Percentiles rank a stretch among this genome's conserved stretches.
phyloP scores from a whole-genome alignment of 441 rosid species.

The Capsella rubella region DNA sequence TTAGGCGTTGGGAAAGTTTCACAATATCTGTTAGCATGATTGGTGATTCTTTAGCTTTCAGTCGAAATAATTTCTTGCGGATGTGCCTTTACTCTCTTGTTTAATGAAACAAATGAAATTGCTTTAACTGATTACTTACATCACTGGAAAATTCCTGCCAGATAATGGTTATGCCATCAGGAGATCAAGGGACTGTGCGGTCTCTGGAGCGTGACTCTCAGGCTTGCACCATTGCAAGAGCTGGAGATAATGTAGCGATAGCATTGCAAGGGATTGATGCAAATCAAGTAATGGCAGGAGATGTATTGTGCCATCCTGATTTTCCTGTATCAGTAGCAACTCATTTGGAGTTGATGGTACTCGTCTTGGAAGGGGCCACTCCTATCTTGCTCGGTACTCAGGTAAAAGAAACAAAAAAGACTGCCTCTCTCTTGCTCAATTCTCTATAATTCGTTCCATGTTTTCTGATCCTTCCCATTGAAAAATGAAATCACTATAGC shows the following conservation, averaged over 20 bases:
- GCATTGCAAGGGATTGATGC: slow-evolving; percentile 81
- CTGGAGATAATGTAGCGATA: slow-evolving; percentile 84
- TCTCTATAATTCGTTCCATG: not conserved
- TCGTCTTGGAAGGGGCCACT: slow-evolving; percentile 70
- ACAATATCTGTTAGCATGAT: slow-evolving; percentile 3
- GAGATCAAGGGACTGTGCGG: slow-evolving; percentile 78
- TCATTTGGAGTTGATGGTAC: slow-evolving; percentile 80
- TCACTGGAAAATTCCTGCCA: slow-evolving; percentile 44
- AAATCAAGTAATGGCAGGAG: slow-evolving; percentile 78
- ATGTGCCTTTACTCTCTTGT: slow-evolving; percentile 17
- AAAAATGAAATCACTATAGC: slow-evolving; percentile 49
- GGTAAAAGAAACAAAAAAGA: slow-evolving; percentile 46
- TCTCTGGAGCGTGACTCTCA: slow-evolving; percentile 78
- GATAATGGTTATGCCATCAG: slow-evolving; percentile 91
- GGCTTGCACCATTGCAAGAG: slow-evolving; percentile 77
- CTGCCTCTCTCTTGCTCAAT: not conserved
- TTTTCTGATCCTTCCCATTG: slow-evolving; percentile 19
- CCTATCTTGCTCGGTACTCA: slow-evolving; percentile 94
- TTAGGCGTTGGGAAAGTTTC: not conserved
- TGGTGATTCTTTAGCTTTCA: not conserved
- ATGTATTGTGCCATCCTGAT: slow-evolving; percentile 90
- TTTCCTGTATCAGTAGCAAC: slow-evolving; percentile 75
- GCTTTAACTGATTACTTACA: slow-evolving; percentile 21
- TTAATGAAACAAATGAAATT: slow-evolving; percentile 7
- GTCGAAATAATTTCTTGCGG: slow-evolving; percentile 10